Conservation (phyloP, 202 grass and related monocot genomes). For the Digitaria exilis region DNA sequence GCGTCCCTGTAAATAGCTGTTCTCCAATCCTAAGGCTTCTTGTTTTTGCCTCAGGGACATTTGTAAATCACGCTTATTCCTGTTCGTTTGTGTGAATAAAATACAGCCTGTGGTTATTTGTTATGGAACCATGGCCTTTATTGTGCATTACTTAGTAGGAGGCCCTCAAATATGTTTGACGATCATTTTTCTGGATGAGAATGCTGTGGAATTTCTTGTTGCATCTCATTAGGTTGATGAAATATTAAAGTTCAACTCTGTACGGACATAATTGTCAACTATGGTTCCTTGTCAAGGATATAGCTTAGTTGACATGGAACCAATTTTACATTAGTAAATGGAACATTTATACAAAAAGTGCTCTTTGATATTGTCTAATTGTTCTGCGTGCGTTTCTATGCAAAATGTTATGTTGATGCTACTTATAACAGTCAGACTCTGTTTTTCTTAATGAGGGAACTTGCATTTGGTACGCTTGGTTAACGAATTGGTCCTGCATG, state of each 20-base stretch:
- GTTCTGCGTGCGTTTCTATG: not conserved
- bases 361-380: not conserved
- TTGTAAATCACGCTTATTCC: conserved; percentile 38
- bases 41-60: conserved; percentile 1
- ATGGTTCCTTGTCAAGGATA: not conserved
- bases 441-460: not conserved
- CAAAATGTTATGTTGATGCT: not conserved
- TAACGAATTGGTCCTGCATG: not conserved
- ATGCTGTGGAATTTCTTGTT: not conserved
- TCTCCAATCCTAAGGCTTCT: conserved; percentile 25
- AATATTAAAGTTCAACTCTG: not conserved
- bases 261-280: not conserved
- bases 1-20: conserved; percentile 41
- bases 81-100: conserved; percentile 50
- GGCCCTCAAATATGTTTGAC: not conserved
- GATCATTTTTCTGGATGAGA: not conserved
- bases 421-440: not conserved
- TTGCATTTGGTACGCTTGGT: not conserved
- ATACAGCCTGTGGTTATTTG: conserved; percentile 24
- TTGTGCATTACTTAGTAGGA: conserved; percentile 13
- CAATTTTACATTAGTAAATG: not conserved
- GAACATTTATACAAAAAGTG: not conserved
- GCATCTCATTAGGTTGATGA: not conserved
- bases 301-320: not conserved
- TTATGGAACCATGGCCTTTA: conserved; percentile 12